Conservation (phyloP, 495 filamentous ascomycete genomes). For the Penicillium daleae region DNA sequence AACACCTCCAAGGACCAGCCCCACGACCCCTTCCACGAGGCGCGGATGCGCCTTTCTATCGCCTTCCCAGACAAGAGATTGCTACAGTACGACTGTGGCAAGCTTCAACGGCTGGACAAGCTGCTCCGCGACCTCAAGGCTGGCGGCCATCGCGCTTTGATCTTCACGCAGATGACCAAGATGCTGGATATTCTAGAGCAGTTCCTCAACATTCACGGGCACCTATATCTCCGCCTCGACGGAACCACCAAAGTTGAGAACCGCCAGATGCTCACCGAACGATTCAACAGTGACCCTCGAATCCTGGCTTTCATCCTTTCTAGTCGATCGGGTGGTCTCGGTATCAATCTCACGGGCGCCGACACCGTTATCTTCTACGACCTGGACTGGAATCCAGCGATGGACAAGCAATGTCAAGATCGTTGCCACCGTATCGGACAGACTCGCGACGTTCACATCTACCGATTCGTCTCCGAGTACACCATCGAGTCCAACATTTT, state of each 20-base stretch:
- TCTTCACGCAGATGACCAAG: conserved; percentile 99
- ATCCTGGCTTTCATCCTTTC: conserved; percentile 96
- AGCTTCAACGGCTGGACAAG: conserved; percentile 87
- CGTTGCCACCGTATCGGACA: conserved; percentile 97
- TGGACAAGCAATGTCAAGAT: conserved; percentile 99
- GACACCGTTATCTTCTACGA: conserved; percentile 99
- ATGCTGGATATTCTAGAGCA: conserved; percentile 97
- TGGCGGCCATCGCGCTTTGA: conserved; percentile 88
- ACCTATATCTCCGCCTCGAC: conserved; percentile 95
- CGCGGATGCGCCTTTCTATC: conserved; percentile 88
- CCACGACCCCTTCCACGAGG: conserved; percentile 90
- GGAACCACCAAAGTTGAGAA: conserved; percentile 94
- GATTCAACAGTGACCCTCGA: conserved; percentile 92
- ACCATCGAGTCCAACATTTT: conserved; percentile 99
- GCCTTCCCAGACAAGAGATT: conserved; percentile 96
- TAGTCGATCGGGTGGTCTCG: conserved; percentile 90
- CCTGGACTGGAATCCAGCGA: conserved; percentile 98
- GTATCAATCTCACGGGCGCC: conserved; percentile 95
- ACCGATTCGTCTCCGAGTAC: conserved; percentile 94
- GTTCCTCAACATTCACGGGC: conserved; percentile 96
- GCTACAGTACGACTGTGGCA: conserved; percentile 97
- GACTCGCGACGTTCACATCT: conserved; percentile 97
- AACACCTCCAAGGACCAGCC: conserved; percentile 56
- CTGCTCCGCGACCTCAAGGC: conserved; percentile 86
- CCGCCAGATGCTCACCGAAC: conserved; percentile 91